A percentile compares a stretch with the other conserved stretches of the same genome.
Evolutionary conservation across 2,329 filamentous ascomycete species (phyloP).

Genomic region (Ascochyta rabiei): DNA sequence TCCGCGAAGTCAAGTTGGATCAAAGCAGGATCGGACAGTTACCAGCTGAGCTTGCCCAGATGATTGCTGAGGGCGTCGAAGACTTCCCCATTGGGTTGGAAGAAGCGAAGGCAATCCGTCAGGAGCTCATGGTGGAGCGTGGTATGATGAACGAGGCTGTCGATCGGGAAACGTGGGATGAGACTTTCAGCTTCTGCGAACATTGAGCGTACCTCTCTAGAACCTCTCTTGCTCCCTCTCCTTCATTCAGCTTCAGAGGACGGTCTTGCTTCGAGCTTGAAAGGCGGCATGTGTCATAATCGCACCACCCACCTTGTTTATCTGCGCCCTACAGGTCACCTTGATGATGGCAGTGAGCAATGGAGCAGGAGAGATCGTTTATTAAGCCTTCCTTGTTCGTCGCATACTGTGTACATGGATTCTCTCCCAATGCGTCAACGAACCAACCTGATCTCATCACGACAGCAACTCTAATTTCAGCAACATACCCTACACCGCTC

Average conservation of each 20-base stretch:
- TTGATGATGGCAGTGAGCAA: background rate
- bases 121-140: constrained; percentile 22
- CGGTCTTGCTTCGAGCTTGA: no score
- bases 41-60: constrained; percentile 20
- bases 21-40: constrained; percentile 4
- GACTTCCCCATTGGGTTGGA: constrained; percentile 21
- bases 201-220: background rate
- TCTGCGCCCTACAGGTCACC: background rate
- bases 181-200: constrained; percentile 24
- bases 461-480: constrained; percentile 2
- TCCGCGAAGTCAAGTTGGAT: constrained; percentile 1
- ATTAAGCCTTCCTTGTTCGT: constrained; percentile 8
- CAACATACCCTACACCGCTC: constrained; percentile 11
- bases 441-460: background rate
- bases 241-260: background rate
- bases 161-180: constrained; percentile 1
- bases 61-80: constrained; percentile 16
- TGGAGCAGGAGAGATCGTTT: background rate
- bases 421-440: background rate
- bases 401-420: background rate
- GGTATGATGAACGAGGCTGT: constrained; percentile 11
- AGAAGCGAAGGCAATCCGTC: constrained; percentile 21
- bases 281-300: background rate
- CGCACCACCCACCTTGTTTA: background rate
- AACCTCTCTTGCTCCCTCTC: no score